These are phyloP conservation scores for Albifimbria verrucaria DNA, from an alignment of 2,329 filamentous ascomycete species.

Conservation along the genomic window DNA sequence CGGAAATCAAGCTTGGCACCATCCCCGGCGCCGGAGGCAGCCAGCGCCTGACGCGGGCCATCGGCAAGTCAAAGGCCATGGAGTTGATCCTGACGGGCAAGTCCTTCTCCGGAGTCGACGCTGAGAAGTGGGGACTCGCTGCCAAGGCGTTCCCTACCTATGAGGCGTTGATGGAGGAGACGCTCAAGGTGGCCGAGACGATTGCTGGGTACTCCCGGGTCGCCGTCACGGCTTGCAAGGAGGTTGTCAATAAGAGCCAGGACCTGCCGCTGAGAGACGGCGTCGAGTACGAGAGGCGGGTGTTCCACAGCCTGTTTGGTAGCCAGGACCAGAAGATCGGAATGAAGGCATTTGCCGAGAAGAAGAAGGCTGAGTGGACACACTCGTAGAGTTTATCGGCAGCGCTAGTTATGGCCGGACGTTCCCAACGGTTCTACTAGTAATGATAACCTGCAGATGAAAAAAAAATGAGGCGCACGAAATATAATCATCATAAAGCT, in stretches of 20 bases:
- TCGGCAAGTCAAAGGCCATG: constrained; percentile 86
- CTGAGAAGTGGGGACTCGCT: constrained; percentile 86
- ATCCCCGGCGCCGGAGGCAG: constrained; percentile 91
- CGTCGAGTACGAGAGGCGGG: constrained; percentile 87
- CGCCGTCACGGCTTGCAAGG: constrained; percentile 87
- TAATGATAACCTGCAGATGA: too few relatives aligned
- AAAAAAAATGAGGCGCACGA: too few relatives aligned
- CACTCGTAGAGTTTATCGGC: constrained; percentile 55
- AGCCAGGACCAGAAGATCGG: constrained; percentile 97
- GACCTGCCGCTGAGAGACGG: constrained; percentile 84
- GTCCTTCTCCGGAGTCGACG: constrained; percentile 79
- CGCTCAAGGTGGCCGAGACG: constrained; percentile 79
- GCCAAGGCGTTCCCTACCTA: constrained; percentile 76
- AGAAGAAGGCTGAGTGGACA: constrained; percentile 89
- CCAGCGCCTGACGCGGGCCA: constrained; percentile 78
- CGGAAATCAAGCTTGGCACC: constrained; percentile 91
- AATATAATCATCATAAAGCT: too few relatives aligned
- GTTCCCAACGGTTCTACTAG: too few relatives aligned
- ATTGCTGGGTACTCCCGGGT: constrained; percentile 86
- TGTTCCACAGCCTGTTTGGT: constrained; percentile 92
- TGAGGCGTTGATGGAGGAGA: constrained; percentile 77
- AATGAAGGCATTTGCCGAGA: constrained; percentile 92
- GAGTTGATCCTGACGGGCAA: constrained; percentile 85
- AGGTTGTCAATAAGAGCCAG: constrained; percentile 99
- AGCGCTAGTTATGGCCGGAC: not conserved